Base-by-base conservation (phyloP, 495 filamentous ascomycete genomes). In the Penicillium canariense region DNA sequence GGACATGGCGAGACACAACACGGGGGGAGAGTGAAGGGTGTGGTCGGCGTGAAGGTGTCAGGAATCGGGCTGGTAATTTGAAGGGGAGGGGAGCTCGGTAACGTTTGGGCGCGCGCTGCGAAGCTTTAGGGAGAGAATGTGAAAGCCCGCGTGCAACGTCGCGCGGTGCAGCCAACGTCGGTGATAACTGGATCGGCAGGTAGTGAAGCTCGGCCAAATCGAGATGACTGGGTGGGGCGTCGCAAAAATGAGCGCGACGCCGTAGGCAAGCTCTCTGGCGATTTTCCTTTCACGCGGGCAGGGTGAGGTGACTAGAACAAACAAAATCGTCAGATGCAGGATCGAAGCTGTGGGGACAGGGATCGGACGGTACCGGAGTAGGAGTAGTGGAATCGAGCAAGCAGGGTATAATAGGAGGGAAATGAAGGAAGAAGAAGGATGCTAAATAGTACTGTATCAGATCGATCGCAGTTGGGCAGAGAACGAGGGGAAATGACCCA, bases 251-350 rank as follows among this genome's bases (percentile, higher is more conserved):
- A 32, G 52, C 31, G 30, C 22, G 45, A 14, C 30, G 44, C 12
- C 31, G 43, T 46, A 17, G 43, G 31, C 22, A 51, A 30, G 52
- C 25, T 30, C 9, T 10, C 17, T 30, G 35, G 45, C 22, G 23
- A 38, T 17, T 34, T 34, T 48, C 25, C n/a, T 17, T 34, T 35
- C 34, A 31, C n/a, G n/a, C n/a, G n/a, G 35, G 22, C 38, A n/a
- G 50, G 40, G 58, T 64, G 63, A 61, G 61, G 63, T 61, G 48
- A 56, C 54, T 61, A 27, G 42, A 47, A 59, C 53, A 59, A 59
- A 59, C 42, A 64, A n/a, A 64, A 57, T 48, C 43, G 43, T 59
- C 43, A 67, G 63, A 60, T 57, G 36, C 42, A 34, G 18, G 23
- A n/a, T n/a, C n/a, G n/a, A n/a, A n/a, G n/a, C n/a, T n/a, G n/a